Conservation (phyloP, 805 yeast species). For the Cyberlindnera lachancei region DNA sequence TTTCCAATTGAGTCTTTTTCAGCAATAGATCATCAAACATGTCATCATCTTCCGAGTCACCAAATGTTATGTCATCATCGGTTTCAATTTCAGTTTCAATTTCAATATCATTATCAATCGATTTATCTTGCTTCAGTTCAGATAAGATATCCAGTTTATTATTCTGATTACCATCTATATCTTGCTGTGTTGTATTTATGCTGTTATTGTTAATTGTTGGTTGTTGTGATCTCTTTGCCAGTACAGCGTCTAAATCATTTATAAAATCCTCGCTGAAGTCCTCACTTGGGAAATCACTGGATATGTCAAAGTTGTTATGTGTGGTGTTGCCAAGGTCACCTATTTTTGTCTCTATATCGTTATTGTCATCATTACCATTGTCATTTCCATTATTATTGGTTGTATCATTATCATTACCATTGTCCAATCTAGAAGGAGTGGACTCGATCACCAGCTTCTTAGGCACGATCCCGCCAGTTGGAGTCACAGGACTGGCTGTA, state of each 20-base stretch:
- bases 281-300: conserved; percentile 19
- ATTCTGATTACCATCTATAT: neutral
- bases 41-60: conserved; percentile 13
- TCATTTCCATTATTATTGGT: no score
- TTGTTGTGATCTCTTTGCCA: conserved; percentile 1
- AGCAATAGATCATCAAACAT: conserved; percentile 10
- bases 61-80: neutral
- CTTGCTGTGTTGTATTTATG: neutral
- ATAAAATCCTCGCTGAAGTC: conserved; percentile 22
- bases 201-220: neutral
- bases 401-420: no score
- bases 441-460: neutral
- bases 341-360: no score
- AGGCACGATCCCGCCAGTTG: conserved; percentile 2
- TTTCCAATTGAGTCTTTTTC: conserved; percentile 7
- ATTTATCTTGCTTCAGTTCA: neutral
- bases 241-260: conserved; percentile 8
- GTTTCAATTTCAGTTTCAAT: neutral
- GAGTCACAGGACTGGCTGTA: conserved; percentile 5
- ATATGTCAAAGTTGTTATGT: conserved; percentile 8
- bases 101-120: neutral
- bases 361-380: no score
- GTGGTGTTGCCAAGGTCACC: no score
- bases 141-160: neutral
- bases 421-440: conserved; percentile 19